Conservation (phyloP, 108 stramenopile genomes). For the Skeletonema marinoi region DNA sequence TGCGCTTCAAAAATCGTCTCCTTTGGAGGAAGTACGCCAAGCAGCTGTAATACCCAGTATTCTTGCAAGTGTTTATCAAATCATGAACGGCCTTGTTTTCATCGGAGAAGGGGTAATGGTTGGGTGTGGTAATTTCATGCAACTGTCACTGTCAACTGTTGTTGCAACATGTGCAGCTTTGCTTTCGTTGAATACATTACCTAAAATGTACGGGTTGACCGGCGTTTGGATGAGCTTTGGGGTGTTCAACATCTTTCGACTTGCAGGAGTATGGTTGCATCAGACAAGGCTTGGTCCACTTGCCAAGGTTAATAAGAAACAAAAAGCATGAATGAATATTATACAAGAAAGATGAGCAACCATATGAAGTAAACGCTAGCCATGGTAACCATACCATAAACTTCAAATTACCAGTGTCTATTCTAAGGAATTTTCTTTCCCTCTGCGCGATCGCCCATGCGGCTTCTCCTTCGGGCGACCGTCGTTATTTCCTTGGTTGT, state of each 20-base stretch:
- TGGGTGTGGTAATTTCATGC: slow-evolving; percentile 69
- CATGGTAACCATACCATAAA: not conserved
- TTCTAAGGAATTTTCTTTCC: slow-evolving; percentile 3
- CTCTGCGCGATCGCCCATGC: not conserved
- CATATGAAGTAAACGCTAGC: not conserved
- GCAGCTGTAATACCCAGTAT: slow-evolving; percentile 82
- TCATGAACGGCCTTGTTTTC: slow-evolving; percentile 88
- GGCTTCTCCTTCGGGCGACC: not conserved
- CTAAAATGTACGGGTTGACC: slow-evolving; percentile 67
- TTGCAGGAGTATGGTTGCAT: slow-evolving; percentile 80
- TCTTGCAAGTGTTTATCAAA: slow-evolving; percentile 80
- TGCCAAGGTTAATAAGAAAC: slow-evolving; percentile 26
- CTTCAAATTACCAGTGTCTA: not conserved
- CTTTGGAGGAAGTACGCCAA: slow-evolving; percentile 78
- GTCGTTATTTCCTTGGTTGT: not conserved
- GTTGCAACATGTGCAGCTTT: slow-evolving; percentile 75
- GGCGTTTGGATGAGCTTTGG: slow-evolving; percentile 90
- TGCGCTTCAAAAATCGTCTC: slow-evolving; percentile 73
- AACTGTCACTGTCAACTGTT: slow-evolving; percentile 72
- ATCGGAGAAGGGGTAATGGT: slow-evolving; percentile 85
- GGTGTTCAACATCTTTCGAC: slow-evolving; percentile 75
- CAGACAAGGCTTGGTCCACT: slow-evolving; percentile 68
- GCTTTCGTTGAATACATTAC: slow-evolving; percentile 65
- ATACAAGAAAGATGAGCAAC: not conserved
- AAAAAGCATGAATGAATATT: slow-evolving; percentile 35